A percentile compares a stretch with the other conserved stretches of the same genome.
phyloP scores from a whole-genome alignment of 2,329 filamentous ascomycete genomes.

The Pseudocercospora fuligena region DNA sequence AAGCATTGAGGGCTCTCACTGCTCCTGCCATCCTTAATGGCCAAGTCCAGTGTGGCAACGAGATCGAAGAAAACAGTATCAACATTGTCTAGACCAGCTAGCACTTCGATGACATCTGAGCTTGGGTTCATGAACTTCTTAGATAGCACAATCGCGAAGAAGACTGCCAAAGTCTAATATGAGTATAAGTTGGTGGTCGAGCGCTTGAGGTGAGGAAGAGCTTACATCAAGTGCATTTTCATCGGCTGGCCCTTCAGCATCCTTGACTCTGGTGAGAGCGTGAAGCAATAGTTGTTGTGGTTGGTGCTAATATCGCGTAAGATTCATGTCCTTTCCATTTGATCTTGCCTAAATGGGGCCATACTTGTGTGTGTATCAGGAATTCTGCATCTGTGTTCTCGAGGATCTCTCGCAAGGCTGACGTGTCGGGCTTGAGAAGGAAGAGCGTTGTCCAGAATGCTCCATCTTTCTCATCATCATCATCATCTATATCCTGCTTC shows the following conservation, averaged over 20 bases:
- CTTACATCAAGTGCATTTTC: conserved; percentile 85
- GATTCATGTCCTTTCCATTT: background rate
- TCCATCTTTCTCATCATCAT: conserved; percentile 73
- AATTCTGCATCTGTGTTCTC: conserved; percentile 73
- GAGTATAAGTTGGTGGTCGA: conserved; percentile 48
- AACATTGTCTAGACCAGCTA: conserved; percentile 87
- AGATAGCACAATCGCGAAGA: conserved; percentile 77
- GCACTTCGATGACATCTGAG: conserved; percentile 87
- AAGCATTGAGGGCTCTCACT: conserved; percentile 55
- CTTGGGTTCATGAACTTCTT: conserved; percentile 96
- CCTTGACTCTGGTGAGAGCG: conserved; percentile 72
- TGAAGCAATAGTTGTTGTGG: conserved; percentile 78
- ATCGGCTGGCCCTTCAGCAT: conserved; percentile 64
- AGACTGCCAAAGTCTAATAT: conserved; percentile 82
- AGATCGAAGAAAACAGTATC: conserved; percentile 89
- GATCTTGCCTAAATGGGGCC: background rate
- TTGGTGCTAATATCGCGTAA: conserved; percentile 54
- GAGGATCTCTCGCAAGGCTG: conserved; percentile 70
- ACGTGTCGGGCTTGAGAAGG: conserved; percentile 78
- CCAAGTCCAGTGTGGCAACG: conserved; percentile 78
- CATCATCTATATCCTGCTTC: conserved; percentile 63
- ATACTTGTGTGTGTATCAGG: conserved; percentile 73
- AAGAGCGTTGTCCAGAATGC: conserved; percentile 98
- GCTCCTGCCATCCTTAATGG: conserved; percentile 75
- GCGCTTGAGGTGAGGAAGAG: conserved; percentile 9